Base-by-base conservation (phyloP, 2,329 filamentous ascomycete genomes). In the Microascus cirrosus region DNA sequence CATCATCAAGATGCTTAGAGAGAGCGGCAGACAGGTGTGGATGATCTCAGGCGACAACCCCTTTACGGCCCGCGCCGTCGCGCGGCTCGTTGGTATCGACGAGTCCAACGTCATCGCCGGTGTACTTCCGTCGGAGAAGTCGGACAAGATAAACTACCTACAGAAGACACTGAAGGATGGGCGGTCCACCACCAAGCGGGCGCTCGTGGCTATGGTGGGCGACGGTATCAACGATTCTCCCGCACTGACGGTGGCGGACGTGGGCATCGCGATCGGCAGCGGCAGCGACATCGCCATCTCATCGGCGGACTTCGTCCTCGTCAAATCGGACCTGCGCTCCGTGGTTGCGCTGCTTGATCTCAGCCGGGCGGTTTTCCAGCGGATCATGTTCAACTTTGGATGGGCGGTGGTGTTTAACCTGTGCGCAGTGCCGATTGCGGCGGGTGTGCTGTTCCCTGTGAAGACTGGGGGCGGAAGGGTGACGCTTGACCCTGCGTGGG, bases 31-130 rank as follows among this genome's bases (percentile, higher is more conserved):
- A 53, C 81, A 85, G 35, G 87, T 95, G 3, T 96, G 87, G 84
- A 95, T 96, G 90, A 84, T 96, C 42, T 95, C 90, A 0, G 92
- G 92, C 34, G 92, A 96, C 74, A 96, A 96, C 66, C 74, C 77
- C n/a, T 84, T 77, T n/a, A 96, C 92, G 0, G 92, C 92, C 2
- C 77, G 80, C 22, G 90, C 90, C 0, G 89, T 96, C 2, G 92
- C 88, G 1, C 73, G 77, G 1, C 82, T 83, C 65, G 77, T 96
- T 20, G 89, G 89, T 24, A 96, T 96, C 62, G 79, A 83, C 0
- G 65, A 76, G 0, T 73, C 77, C 58, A 89, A 95, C 67, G 86
- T 96, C 62, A 88, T 95, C 61, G 90, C 92, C 12, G 90, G 90
- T 62, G 90, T 96, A 4, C 81, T 96, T 12, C 92, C 93, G 0